Evolutionary conservation across 2,329 filamentous ascomycete species (phyloP).

Genomic region (Calonectria hongkongensis): DNA sequence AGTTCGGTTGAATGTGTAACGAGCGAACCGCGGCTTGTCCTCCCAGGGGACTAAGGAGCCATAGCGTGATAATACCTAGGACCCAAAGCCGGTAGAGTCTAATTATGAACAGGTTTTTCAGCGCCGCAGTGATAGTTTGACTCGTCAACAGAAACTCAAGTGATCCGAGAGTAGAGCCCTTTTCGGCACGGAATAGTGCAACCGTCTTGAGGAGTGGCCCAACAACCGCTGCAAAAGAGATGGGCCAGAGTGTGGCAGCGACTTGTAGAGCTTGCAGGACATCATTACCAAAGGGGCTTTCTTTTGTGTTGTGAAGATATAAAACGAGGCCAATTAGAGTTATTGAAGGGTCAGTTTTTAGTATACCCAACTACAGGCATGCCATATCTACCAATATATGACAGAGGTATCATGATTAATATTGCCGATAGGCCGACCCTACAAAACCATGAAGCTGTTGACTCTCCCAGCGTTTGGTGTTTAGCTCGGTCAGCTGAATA

Average conservation of each 20-base stretch:
- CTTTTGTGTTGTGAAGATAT: not conserved
- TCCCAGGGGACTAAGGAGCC: not conserved
- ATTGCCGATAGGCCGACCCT: not conserved
- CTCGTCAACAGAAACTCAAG: not conserved
- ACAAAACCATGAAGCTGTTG: constrained; percentile 10
- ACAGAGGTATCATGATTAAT: not conserved
- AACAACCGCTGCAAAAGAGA: not conserved
- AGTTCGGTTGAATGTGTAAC: not conserved
- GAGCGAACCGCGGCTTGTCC: not conserved
- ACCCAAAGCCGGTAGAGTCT: not conserved
- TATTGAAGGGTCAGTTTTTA: too few species aligned
- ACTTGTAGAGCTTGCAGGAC: not conserved
- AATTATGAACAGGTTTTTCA: not conserved
- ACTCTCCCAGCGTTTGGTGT: too few species aligned
- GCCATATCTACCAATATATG: not conserved
- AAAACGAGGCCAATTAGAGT: too few species aligned
- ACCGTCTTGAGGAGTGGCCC: not conserved
- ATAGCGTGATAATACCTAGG: not conserved
- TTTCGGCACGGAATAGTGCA: not conserved
- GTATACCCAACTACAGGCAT: too few species aligned
- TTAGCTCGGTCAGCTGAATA: too few species aligned
- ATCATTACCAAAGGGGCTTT: not conserved
- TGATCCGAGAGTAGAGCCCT: not conserved
- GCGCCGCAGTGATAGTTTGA: not conserved
- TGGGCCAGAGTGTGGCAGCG: not conserved